Conservation (phyloP, 257 asterid species). For the Anisodus acutangulus region DNA sequence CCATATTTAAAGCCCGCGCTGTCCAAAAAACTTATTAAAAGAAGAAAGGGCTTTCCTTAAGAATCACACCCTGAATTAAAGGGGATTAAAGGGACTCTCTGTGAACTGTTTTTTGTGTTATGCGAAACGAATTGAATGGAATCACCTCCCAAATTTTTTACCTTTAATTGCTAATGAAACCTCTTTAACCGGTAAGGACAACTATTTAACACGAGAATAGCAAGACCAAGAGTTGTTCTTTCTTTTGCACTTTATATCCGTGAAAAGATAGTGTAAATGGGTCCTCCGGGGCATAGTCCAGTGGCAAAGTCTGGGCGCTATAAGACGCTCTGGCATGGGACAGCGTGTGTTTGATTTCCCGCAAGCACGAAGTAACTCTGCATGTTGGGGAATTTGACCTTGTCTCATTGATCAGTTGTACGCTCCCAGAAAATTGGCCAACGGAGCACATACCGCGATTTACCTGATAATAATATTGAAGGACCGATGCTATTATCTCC, state of each 20-base stretch:
- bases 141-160: not conserved
- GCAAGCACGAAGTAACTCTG: too few relatives aligned
- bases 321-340: too few relatives aligned
- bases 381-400: too few relatives aligned
- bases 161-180: not conserved
- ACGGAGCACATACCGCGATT: too few relatives aligned
- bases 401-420: too few relatives aligned
- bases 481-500: too few relatives aligned
- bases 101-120: not conserved
- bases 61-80: not conserved
- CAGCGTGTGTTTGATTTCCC: too few relatives aligned
- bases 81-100: not conserved
- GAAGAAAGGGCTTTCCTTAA: not conserved
- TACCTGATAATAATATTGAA: too few relatives aligned
- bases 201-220: slow-evolving; percentile 27
- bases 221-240: slow-evolving; percentile 21
- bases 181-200: not conserved
- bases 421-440: too few relatives aligned
- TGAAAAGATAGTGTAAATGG: slow-evolving; percentile 27
- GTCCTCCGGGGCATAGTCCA: too few relatives aligned
- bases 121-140: slow-evolving; percentile 24
- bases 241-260: slow-evolving; percentile 10
- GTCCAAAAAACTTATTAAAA: not conserved
- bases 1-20: not conserved
- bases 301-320: too few relatives aligned